Evolutionary conservation across 495 filamentous ascomycete genomes (phyloP), one percentile per base, ranked within the genome.

Genomic region (Neurospora sp.): DNA sequence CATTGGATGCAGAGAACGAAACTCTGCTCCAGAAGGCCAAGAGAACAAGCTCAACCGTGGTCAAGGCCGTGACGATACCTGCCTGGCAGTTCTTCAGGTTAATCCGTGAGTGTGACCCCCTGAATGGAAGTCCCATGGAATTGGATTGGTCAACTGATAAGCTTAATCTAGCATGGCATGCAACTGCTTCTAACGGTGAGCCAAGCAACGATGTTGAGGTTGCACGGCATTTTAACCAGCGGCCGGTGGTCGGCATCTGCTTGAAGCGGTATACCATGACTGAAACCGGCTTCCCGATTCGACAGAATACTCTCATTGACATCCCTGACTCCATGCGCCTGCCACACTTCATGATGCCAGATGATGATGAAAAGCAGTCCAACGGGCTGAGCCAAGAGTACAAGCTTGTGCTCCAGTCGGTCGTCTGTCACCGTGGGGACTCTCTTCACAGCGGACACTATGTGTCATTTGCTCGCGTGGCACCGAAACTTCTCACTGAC

Each of bases 11-110:
- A 1, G 83, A 86, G n/a, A 79, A 75, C 17, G 73, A 77, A 38
- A 77, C 78, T 17, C 70, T 86, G 22, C 75, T 82, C 10, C 78
- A 82, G 65, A 81, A 79, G 70, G 82, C 80, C 4, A 81, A 78
- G 69, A 80, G 79, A 35, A 84, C 81, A 48, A 83, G 82, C 10
- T 87, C 82, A 40, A 85, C 73, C 71, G 84, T 92, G 40, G 85
- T 91, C 42, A 96, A 92, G 78, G 93, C 96, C 77, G 91, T 98
- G 16, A 89, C 95, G 79, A 97, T 99, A 86, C 96, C 95, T 14
- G 96, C 96, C 14, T 99, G 95, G 95, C 96, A 97, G 76, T 98
- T 99, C 77, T 98, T 97, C 81, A 92, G 90, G 77, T 82, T 97
- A 45, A 94, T 96, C 72, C 93, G 92, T 92, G 82, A 74, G 90